Evolutionary conservation across 768 basidiomycete genomes (phyloP).

Genomic region (Tubosaeta sp.): DNA sequence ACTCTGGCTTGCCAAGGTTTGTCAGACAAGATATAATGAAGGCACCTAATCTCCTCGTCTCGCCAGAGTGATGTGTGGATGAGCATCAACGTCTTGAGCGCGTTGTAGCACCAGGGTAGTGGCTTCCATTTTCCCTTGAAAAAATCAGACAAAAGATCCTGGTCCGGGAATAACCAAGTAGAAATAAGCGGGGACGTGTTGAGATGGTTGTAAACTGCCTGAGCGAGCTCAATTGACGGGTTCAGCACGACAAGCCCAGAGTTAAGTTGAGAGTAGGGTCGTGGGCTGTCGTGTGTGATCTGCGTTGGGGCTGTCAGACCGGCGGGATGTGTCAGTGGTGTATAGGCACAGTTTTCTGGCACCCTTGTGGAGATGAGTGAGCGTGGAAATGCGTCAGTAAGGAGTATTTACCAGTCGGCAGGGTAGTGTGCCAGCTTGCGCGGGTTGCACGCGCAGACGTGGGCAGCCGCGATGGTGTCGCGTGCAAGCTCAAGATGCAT

Average conservation of each 20-base stretch:
- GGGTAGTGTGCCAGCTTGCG: conserved; percentile 83
- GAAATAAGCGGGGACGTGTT: conserved; percentile 47
- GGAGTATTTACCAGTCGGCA: conserved; percentile 61
- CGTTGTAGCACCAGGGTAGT: conserved; percentile 87
- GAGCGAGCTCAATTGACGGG: conserved; percentile 58
- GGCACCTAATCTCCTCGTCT: conserved; percentile 78
- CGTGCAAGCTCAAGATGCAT: conserved; percentile 47
- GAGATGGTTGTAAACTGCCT: conserved; percentile 44
- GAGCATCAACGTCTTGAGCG: conserved; percentile 77
- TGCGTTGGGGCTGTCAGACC: conserved; percentile 43
- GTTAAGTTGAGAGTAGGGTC: conserved; percentile 83
- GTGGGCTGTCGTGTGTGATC: conserved; percentile 47
- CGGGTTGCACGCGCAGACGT: conserved; percentile 95
- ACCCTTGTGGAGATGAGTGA: conserved; percentile 48
- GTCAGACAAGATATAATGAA: conserved; percentile 83
- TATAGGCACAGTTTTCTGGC: conserved; percentile 89
- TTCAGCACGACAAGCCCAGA: conserved; percentile 83
- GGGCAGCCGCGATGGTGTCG: conserved; percentile 82
- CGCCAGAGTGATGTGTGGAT: conserved; percentile 77
- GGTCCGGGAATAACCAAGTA: conserved; percentile 79
- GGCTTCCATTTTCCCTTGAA: conserved; percentile 79
- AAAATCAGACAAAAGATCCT: conserved; percentile 80
- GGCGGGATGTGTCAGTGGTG: conserved; percentile 43
- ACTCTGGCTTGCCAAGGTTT: conserved; percentile 77
- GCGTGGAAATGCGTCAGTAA: not conserved